Evolutionary conservation across 2,329 filamentous ascomycete genomes (phyloP), one percentile per base, ranked within the genome.

Genomic region (Curvularia verruculosa): DNA sequence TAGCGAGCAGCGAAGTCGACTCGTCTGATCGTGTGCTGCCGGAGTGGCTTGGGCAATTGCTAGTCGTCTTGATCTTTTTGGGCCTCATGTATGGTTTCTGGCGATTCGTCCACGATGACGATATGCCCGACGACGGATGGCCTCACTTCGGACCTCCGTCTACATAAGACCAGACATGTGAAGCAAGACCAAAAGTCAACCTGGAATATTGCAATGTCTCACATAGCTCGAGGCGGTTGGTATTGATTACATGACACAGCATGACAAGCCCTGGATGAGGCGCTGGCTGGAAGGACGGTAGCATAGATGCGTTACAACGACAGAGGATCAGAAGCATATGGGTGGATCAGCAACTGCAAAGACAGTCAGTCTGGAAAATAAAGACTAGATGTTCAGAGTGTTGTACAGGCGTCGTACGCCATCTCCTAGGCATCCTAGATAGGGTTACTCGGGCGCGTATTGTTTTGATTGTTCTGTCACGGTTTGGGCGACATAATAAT

Each of bases 1-100:
- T 63, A 29, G 62, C 67, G 9, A 75, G 68, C 58, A 75, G 68
- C 57, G 65, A 71, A 46, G 59, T 65, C 12, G 71, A 71, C 40
- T 40, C 52, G 3, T 57, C 62, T 4, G 65, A 68, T 4, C 61
- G 67, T 34, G 58, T 63, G 3, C 55, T 73, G 18, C 64, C 71
- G 1, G 71, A 74, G 56, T 70, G 66, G 56, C 29, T 73, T 3
- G 73, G 73, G 3, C 72, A 74, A 26, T 49, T 52, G 0, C 49
- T 76, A 5, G 66, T 69, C 6, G 64, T 75, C 0, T 41, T 68
- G 4, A 37, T 69, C 26, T 72, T 75, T 37, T 13, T 71, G 7
- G 60, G 40, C 37, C 69, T 75, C 34, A 64, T 73, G 21, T 76
- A 72, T 43, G 63, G 60, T 8, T 74, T 76, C 52, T 76, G 68